These are phyloP conservation scores for Colletotrichum sansevieriae DNA, from an alignment of 2,329 filamentous ascomycete genomes.

Conservation along the genomic window DNA sequence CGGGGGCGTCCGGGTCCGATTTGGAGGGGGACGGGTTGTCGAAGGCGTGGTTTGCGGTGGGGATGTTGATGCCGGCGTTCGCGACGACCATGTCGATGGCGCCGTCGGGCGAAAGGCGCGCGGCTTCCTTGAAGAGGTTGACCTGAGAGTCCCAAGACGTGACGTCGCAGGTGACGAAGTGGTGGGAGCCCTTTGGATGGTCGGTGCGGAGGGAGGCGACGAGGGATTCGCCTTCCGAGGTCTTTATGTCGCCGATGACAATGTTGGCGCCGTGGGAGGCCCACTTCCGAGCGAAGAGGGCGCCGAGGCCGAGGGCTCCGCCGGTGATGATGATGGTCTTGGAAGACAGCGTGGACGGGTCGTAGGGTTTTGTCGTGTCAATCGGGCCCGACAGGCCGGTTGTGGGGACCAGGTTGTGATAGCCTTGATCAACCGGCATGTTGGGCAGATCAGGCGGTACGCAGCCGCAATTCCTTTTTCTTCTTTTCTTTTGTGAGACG, in stretches of 20 bases:
- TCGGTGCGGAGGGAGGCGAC: conserved; percentile 63
- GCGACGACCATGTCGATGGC: conserved; percentile 74
- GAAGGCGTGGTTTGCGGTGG: conserved; percentile 53
- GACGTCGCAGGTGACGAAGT: conserved; percentile 73
- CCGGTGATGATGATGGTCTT: conserved; percentile 75
- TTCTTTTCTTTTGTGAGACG: not conserved
- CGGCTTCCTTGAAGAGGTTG: conserved; percentile 71
- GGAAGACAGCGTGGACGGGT: conserved; percentile 58
- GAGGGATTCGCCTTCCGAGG: conserved; percentile 65
- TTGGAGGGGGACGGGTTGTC: conserved; percentile 61
- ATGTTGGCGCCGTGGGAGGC: conserved; percentile 69
- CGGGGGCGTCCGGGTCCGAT: conserved; percentile 54
- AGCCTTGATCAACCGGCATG: conserved; percentile 34
- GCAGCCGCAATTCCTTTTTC: not conserved
- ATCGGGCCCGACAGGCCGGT: conserved; percentile 56
- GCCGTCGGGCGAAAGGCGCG: conserved; percentile 64
- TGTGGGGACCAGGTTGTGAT: conserved; percentile 35
- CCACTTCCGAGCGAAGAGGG: conserved; percentile 66
- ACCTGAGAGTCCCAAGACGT: conserved; percentile 75
- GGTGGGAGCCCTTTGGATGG: conserved; percentile 52
- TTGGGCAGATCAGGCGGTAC: conserved; percentile 10
- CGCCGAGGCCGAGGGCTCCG: conserved; percentile 72
- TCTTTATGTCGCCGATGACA: conserved; percentile 74
- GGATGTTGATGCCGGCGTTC: conserved; percentile 71
- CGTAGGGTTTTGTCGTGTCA: conserved; percentile 59